phyloP scores from a whole-genome alignment of 306 rosid genomes.

The Fagus sylvatica region DNA sequence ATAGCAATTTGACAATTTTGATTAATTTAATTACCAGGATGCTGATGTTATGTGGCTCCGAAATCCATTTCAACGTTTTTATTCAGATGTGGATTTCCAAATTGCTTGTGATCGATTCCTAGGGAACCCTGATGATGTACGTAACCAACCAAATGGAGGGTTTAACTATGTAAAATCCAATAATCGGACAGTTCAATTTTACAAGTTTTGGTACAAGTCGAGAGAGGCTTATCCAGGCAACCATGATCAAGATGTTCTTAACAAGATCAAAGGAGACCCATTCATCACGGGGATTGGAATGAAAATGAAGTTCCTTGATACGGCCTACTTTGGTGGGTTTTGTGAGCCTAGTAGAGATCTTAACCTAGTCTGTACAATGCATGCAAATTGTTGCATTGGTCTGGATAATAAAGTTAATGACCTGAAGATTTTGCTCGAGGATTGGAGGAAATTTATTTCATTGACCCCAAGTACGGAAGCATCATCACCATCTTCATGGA shows the following conservation, averaged over 20 bases:
- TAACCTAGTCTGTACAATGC: slow-evolving; percentile 62
- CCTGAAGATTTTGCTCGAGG: slow-evolving; percentile 67
- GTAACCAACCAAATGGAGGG: slow-evolving; percentile 70
- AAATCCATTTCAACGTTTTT: slow-evolving; percentile 62
- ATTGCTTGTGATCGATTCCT: slow-evolving; percentile 63
- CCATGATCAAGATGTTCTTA: slow-evolving; percentile 84
- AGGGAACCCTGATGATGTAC: slow-evolving; percentile 43
- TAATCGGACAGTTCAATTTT: slow-evolving; percentile 48
- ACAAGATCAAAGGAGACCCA: slow-evolving; percentile 49
- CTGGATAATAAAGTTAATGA: slow-evolving; percentile 64
- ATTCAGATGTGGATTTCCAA: slow-evolving; percentile 66
- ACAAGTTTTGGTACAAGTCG: slow-evolving; percentile 68
- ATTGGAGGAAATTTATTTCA: slow-evolving; percentile 60
- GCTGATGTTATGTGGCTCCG: slow-evolving; percentile 87
- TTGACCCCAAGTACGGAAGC: slow-evolving; percentile 6
- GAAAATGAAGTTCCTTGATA: slow-evolving; percentile 61
- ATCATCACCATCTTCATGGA: slow-evolving; percentile 46
- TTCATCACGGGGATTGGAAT: slow-evolving; percentile 35
- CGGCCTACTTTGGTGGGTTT: slow-evolving; percentile 71
- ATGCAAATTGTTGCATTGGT: slow-evolving; percentile 90
- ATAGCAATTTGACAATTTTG: neutral
- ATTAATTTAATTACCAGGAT: slow-evolving; percentile 45
- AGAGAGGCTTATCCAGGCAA: slow-evolving; percentile 31
- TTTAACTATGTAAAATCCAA: slow-evolving; percentile 71
- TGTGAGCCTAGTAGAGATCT: slow-evolving; percentile 53